Evolutionary conservation across 768 basidiomycete species (phyloP), one percentile per base, ranked within the genome.

Genomic region (Phylloporus arenicola): DNA sequence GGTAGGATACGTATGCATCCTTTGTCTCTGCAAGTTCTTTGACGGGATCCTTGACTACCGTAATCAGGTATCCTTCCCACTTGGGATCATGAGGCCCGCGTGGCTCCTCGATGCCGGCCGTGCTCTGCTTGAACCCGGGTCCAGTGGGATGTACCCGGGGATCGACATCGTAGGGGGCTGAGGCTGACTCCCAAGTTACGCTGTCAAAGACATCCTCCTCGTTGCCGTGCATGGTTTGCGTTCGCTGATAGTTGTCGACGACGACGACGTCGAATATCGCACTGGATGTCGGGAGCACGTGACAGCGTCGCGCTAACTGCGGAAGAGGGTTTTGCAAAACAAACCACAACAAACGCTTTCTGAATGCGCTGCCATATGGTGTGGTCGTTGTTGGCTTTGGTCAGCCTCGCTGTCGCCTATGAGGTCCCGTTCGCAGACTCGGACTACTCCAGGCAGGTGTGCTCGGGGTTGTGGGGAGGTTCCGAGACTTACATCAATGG

Each of bases 21-120:
- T 96, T 97, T 29, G 93, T 95, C 60, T 96, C 95, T 52, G 94
- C 87, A 24, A 97, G 79, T 68, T 97, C 94, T 68, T 95, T 97
- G 55, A 92, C 83, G 25, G 95, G 94, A 66, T 98, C 94, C 62
- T 85, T 83, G 57, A 98, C 92, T 41, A 75, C 73, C 22, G 86
- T 88, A 45, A 86, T 77, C 53, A 92, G 81, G 68, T 84, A 84
- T 10, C 90, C 91, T 67, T 92, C 91, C 90, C 90, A 92, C 70
- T 90, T 92, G 45, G 90, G 88, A 62, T 90, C 85, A 56, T 83
- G 80, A 14, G 90, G 87, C 3, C 75, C 73, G 7, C 68, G 67
- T n/a, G 77, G 79, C 44, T 84, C 83, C 52, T 82, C 83, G 55
- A 75, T 70, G 59, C 86, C 86, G 6, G 77, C 76, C 4, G 83